Conservation (phyloP, 257 asterid species). For the Solanum infundibuliforme region DNA sequence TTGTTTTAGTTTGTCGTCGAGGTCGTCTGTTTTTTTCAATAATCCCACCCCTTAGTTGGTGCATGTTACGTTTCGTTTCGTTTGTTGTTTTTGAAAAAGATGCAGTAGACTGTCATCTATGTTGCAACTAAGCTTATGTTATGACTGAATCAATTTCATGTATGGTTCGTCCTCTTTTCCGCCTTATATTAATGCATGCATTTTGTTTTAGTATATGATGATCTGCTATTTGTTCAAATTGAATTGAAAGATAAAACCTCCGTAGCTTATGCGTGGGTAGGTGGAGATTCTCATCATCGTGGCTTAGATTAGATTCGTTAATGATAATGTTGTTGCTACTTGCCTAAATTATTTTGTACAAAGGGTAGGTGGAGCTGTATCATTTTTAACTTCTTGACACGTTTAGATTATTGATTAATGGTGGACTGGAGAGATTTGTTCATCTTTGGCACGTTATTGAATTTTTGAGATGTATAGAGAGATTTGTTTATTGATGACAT, state of each 20-base stretch:
- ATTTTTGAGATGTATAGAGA: background rate
- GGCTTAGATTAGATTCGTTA: background rate
- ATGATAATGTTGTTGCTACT: background rate
- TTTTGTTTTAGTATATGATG: background rate
- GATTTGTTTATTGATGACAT: background rate
- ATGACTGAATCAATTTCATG: background rate
- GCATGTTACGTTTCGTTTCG: background rate
- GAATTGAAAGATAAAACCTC: background rate
- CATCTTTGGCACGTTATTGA: background rate
- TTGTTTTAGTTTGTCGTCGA: background rate
- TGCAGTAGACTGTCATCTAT: background rate
- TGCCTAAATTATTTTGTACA: background rate
- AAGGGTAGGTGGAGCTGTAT: background rate
- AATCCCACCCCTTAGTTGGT: background rate
- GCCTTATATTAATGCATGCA: background rate
- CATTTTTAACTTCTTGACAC: background rate
- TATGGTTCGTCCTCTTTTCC: background rate
- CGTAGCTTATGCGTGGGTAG: background rate
- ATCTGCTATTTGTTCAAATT: background rate
- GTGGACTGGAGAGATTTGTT: background rate
- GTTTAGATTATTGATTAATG: background rate
- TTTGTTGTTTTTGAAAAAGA: background rate
- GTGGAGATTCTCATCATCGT: background rate
- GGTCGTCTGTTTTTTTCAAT: constrained; percentile 5
- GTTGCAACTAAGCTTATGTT: background rate